Conservation (phyloP, 345 rosid genomes). For the Euclidium syriacum region DNA sequence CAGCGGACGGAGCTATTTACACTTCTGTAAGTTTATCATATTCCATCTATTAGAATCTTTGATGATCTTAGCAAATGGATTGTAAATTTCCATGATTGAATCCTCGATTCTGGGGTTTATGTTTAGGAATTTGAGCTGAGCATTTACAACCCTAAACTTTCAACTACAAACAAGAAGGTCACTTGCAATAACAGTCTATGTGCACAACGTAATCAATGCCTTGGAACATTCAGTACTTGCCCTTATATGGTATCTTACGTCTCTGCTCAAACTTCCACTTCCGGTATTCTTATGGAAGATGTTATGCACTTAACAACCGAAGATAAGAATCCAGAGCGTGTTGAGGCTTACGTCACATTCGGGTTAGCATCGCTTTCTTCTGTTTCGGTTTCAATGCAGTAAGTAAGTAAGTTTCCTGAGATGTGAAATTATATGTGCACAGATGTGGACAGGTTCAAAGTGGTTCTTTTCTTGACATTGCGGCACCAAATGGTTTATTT, state of each 20-base stretch:
- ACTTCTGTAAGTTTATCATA: slow-evolving; percentile 50
- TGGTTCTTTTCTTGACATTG: slow-evolving; percentile 85
- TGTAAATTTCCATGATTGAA: not conserved
- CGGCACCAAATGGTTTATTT: slow-evolving; percentile 81
- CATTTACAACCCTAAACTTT: slow-evolving; percentile 63
- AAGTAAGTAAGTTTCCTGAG: slow-evolving; percentile 22
- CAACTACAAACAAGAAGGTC: slow-evolving; percentile 68
- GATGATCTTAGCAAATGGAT: not conserved
- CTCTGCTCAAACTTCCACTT: slow-evolving; percentile 80
- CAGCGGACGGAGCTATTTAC: slow-evolving; percentile 51
- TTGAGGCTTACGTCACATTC: slow-evolving; percentile 62
- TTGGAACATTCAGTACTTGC: slow-evolving; percentile 64
- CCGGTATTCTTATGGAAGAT: slow-evolving; percentile 76
- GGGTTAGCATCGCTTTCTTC: slow-evolving; percentile 45
- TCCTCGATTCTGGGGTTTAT: not conserved
- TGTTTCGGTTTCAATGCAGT: slow-evolving; percentile 1
- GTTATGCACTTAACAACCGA: slow-evolving; percentile 64
- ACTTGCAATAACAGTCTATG: slow-evolving; percentile 65
- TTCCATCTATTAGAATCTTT: not conserved
- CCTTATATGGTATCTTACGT: slow-evolving; percentile 76
- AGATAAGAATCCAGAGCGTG: slow-evolving; percentile 38
- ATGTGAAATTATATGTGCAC: slow-evolving; percentile 43
- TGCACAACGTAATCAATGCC: slow-evolving; percentile 54
- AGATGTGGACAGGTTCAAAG: slow-evolving; percentile 96
- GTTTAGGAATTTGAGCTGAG: slow-evolving; percentile 64